Evolutionary conservation across 805 yeast genomes (phyloP).

Genomic region (Grigorovia yakushimaensis): DNA sequence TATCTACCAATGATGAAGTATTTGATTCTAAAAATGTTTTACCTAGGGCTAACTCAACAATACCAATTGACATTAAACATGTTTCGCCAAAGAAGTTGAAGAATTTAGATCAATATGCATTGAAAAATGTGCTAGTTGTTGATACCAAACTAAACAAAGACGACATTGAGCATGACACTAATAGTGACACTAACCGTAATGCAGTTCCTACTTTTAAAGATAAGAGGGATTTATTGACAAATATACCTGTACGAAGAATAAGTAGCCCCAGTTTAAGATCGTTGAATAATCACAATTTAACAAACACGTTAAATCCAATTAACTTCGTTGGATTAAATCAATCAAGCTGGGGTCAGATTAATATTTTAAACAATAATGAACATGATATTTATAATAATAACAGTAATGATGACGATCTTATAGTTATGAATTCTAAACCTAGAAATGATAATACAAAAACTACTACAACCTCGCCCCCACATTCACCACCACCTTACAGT

Average conservation of each 20-base stretch:
- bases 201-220: neutral
- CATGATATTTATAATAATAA: neutral
- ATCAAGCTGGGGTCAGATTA: conserved; percentile 17
- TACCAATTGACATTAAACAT: neutral
- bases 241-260: conserved; percentile 1
- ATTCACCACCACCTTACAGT: conserved; percentile 4
- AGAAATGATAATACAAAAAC: neutral
- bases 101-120: neutral
- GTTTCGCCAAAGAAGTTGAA: neutral
- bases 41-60: neutral
- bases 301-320: neutral
- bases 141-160: neutral
- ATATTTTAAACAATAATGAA: neutral
- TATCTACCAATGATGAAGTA: too few relatives aligned
- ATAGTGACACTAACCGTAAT: neutral
- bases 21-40: neutral
- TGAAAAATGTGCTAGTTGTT: neutral
- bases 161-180: neutral
- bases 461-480: conserved; percentile 1
- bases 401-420: neutral
- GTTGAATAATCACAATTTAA: conserved; percentile 3
- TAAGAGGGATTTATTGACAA: neutral
- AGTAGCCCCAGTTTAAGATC: conserved; percentile 2
- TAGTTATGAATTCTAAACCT: neutral
- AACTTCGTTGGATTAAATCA: conserved; percentile 2